Evolutionary conservation across 345 rosid genomes (phyloP), one percentile per base, ranked within the genome.

Genomic region (Rhizophora apiculata): DNA sequence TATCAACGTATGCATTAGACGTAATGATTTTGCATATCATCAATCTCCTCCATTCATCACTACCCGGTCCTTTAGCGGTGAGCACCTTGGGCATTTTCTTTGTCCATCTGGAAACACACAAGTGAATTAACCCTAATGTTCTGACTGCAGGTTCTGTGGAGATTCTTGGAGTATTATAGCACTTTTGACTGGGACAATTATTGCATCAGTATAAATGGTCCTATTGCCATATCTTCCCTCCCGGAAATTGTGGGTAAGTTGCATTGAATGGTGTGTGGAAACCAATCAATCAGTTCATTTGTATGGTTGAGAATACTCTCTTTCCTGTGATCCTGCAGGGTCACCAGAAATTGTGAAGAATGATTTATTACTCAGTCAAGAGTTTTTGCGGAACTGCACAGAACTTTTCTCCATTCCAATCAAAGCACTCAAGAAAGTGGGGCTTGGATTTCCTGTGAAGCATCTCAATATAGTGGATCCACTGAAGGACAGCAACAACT

Each of bases 131-230:
- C 62, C 39, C 52, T 21, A 18, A 18, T 55, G n/a, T 13, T 74
- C 27, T 54, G 46, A 62, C 66, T 72, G 11, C 76, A 95, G 97
- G 99, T 92, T 52, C 79, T 95, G 37, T 83, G 84, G 74, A 90
- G 81, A 77, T 92, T 92, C 82, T 83, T 92, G 89, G 96, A 95
- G 65, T 89, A 87, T 82, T 95, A 86, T 74, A 90, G 98, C 90
- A 86, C 89, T 78, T 92, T 96, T 63, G 98, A 96, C 70, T 96
- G 99, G 96, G 95, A 90, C 68, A 92, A 85, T 67, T 90, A 85
- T 64, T 90, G 99, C 63, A 79, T 90, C 72, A 89, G 90, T 82
- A 79, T 96, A 77, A 86, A 76, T 68, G 98, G 98, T 54, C 99
- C 85, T 0, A 81, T 92, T 49, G 82, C 79, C 55, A 52, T 88